Base-by-base conservation (phyloP, 2,329 filamentous ascomycete genomes). In the Magnaporthiopsis incrustans region DNA sequence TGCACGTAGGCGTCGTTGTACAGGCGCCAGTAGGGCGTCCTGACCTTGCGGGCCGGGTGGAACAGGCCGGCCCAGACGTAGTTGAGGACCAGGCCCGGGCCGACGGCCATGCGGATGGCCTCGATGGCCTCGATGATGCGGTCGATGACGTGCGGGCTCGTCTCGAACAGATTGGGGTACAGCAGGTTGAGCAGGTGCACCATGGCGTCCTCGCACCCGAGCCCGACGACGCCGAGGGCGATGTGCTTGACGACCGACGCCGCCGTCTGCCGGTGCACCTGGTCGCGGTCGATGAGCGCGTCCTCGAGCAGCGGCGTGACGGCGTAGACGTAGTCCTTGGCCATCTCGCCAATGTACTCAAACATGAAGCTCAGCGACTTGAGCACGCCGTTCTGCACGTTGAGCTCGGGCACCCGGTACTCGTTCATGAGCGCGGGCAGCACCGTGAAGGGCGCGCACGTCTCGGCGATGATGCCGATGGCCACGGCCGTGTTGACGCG, bases 351-450 rank as follows among this genome's bases (percentile, higher is more conserved):
- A 75, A 99, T 99, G 78, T 99, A 99, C 74, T 99, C 95, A 73
- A 98, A 99, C 66, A 99, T 83, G 83, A 99, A 99, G 8, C 91
- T 96, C 63, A 99, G 84, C 6, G 93, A 93, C 77, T 99, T 99
- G 73, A 99, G 87, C 44, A 99, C 95, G 78, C 95, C 95, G 70
- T 99, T 99, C 75, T 99, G 95, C 32, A 99, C 95, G 74, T 99
- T 99, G 69, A 99, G 88, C 77, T 99, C 95, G 0, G 95, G 95
- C 11, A 99, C 95, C 63, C 95, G 90, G 77, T 99, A 99, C 76
- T 99, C 95, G 79, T 99, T 99, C 96, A 99, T 99, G 67, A 99
- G 81, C 3, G 95, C 95, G 0, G 95, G 95, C n/a, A 99, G 88
- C 5, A 99, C 95, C 0, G 95, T 99, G 77, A 99, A 99, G 0